A percentile compares a stretch with the other conserved stretches of the same genome.
Evolutionary conservation across 345 rosid species (phyloP).

Genomic region (Arabidopsis thaliana): DNA sequence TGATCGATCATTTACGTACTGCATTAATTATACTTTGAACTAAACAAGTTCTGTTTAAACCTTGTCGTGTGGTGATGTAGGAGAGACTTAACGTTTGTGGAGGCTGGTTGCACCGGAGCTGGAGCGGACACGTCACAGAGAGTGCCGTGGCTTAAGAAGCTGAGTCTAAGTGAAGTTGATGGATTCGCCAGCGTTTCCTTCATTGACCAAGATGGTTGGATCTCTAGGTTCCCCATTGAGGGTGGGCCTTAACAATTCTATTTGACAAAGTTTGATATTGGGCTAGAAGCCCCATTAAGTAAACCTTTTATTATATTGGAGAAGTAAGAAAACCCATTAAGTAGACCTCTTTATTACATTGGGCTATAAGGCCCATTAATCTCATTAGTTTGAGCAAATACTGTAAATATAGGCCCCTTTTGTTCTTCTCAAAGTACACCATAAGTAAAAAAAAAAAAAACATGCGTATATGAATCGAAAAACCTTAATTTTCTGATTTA

Average conservation of each 20-base stretch:
- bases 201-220: slow-evolving; percentile 24
- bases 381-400: neutral
- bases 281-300: too few species aligned
- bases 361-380: neutral
- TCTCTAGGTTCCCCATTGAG: neutral
- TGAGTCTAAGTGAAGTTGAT: neutral
- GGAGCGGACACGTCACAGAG: slow-evolving; percentile 17
- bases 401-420: neutral
- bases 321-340: too few species aligned
- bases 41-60: too few species aligned
- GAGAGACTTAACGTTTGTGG: neutral
- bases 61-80: neutral
- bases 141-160: slow-evolving; percentile 15
- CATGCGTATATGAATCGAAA: neutral
- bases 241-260: neutral
- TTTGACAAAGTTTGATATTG: too few species aligned
- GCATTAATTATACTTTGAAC: too few species aligned
- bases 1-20: too few species aligned
- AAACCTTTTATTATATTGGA: too few species aligned
- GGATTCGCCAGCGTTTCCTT: neutral
- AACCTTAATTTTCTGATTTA: neutral
- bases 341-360: neutral
- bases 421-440: neutral
- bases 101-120: slow-evolving; percentile 4
- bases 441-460: neutral